A percentile compares a stretch with the other conserved stretches of the same genome.
Evolutionary conservation across 2,329 filamentous ascomycete species (phyloP).

Genomic region (Atkinsonella hypoxylon): DNA sequence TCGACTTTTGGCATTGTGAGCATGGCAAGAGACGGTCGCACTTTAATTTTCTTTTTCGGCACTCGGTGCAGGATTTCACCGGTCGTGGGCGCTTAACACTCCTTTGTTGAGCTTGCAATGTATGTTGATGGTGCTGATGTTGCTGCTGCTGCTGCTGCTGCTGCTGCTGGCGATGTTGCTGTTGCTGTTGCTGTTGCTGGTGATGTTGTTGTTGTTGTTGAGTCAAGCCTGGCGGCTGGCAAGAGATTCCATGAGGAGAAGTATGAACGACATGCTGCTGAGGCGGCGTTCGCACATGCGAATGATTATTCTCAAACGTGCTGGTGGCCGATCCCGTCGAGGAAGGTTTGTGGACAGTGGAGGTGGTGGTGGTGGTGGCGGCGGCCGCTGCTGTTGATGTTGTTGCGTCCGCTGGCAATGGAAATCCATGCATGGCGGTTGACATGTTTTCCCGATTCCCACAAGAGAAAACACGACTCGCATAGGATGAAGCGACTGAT

Average conservation of each 20-base stretch:
- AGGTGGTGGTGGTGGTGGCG: not conserved
- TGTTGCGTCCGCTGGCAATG: constrained; percentile 3
- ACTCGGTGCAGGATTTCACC: constrained; percentile 45
- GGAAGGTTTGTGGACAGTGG: constrained; percentile 2
- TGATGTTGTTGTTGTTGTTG: constrained; percentile 12
- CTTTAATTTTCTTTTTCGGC: constrained; percentile 43
- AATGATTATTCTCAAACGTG: constrained; percentile 5
- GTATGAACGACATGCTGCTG: constrained; percentile 7
- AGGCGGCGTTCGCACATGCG: constrained; percentile 8
- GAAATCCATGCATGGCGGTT: constrained; percentile 8
- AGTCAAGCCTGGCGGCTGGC: constrained; percentile 14
- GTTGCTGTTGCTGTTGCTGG: constrained; percentile 15
- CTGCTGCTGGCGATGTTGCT: constrained; percentile 16
- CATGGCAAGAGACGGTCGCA: constrained; percentile 46
- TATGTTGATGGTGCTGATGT: constrained; percentile 9
- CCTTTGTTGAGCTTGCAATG: constrained; percentile 21
- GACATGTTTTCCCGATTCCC: constrained; percentile 1
- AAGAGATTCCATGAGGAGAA: constrained; percentile 4
- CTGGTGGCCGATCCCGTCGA: constrained; percentile 3
- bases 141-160: constrained; percentile 8
- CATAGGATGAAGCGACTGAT: not conserved
- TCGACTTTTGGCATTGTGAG: constrained; percentile 46
- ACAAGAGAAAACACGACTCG: not conserved
- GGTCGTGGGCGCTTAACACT: constrained; percentile 42
- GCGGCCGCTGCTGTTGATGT: constrained; percentile 1